Conservation (phyloP, 345 rosid genomes). For the Eutrema yunnanense region DNA sequence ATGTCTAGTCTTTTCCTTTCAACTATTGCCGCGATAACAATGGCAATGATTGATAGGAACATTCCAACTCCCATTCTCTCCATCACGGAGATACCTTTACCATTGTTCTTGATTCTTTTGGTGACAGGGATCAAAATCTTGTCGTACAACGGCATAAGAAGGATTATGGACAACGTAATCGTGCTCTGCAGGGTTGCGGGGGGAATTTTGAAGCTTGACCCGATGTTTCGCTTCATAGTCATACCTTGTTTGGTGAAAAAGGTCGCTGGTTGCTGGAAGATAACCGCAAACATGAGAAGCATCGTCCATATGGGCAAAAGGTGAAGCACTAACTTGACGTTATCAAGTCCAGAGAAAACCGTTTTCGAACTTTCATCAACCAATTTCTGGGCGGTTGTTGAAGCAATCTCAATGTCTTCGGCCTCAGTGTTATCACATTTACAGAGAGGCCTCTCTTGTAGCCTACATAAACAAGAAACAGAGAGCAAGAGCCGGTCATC, state of each 20-base stretch:
- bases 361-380: slow-evolving; percentile 22
- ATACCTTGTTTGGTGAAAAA: slow-evolving; percentile 92
- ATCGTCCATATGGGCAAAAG: slow-evolving; percentile 87
- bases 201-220: slow-evolving; percentile 67
- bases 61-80: slow-evolving; percentile 91
- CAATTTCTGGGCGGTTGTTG: slow-evolving; percentile 4
- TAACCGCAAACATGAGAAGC: slow-evolving; percentile 86
- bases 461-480: slow-evolving; percentile 37
- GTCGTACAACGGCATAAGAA: slow-evolving; percentile 85
- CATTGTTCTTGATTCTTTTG: slow-evolving; percentile 34
- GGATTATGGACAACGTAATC: slow-evolving; percentile 72
- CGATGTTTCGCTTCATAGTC: slow-evolving; percentile 69
- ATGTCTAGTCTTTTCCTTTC: slow-evolving; percentile 62
- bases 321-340: slow-evolving; percentile 47
- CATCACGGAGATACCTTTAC: slow-evolving; percentile 57
- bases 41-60: slow-evolving; percentile 74
- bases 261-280: slow-evolving; percentile 84
- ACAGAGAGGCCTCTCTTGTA: slow-evolving; percentile 77
- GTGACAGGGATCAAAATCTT: slow-evolving; percentile 50
- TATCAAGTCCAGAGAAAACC: slow-evolving; percentile 29
- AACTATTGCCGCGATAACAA: slow-evolving; percentile 70
- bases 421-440: slow-evolving; percentile 13
- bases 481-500: not conserved
- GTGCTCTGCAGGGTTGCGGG: slow-evolving; percentile 89
- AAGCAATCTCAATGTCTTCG: not conserved